A percentile compares a stretch with the other conserved stretches of the same genome.
Evolutionary conservation across 257 asterid genomes (phyloP).

Genomic region (Pogostemon cablin): DNA sequence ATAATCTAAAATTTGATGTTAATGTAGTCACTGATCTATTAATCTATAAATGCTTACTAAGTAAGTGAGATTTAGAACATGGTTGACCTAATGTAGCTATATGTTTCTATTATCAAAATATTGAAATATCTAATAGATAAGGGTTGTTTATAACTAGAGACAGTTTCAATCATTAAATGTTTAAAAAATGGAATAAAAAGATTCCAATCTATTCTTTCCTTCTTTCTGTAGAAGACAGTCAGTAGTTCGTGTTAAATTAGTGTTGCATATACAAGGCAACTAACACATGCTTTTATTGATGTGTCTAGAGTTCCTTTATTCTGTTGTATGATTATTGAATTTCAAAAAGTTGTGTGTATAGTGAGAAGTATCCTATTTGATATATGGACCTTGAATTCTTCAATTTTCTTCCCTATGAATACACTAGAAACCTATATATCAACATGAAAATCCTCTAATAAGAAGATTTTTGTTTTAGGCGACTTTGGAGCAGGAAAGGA

Average conservation of each 20-base stretch:
- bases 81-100: constrained; percentile 5
- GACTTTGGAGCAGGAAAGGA: constrained; percentile 66
- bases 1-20: background rate
- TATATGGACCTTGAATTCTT: background rate
- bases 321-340: background rate
- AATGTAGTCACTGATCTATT: background rate
- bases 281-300: constrained; percentile 4
- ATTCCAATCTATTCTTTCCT: background rate
- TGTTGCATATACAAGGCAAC: background rate
- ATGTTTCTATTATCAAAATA: background rate
- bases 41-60: background rate
- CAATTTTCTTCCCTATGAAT: constrained; percentile 3
- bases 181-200: constrained; percentile 12
- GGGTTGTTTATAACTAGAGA: constrained; percentile 2
- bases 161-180: background rate
- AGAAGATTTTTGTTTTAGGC: constrained; percentile 47
- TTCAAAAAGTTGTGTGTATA: background rate
- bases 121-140: constrained; percentile 21
- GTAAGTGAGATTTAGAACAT: constrained; percentile 11
- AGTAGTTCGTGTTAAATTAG: background rate
- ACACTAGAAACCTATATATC: background rate
- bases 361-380: background rate
- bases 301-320: background rate
- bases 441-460: background rate
- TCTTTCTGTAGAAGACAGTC: constrained; percentile 7